Conservation (phyloP, 1,284 basidiomycete species). For the Xerocomus amazonicus region DNA sequence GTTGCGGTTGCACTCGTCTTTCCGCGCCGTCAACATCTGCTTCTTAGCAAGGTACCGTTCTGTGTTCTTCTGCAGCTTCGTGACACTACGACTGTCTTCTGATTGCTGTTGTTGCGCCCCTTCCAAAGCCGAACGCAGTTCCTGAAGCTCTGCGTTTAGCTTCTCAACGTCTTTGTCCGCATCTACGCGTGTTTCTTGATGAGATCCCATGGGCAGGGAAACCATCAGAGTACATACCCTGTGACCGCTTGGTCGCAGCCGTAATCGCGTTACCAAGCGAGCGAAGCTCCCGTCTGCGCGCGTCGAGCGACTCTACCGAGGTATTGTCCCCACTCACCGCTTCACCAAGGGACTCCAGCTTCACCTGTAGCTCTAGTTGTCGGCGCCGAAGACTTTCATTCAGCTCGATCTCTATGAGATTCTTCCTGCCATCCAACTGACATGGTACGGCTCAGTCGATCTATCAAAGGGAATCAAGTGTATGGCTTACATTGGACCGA, state of each 20-base stretch:
- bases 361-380: conserved; percentile 71
- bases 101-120: conserved; percentile 76
- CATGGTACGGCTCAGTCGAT: conserved; percentile 4
- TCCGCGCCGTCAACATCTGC: conserved; percentile 78
- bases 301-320: conserved; percentile 64
- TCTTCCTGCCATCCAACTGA: conserved; percentile 77
- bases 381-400: conserved; percentile 83
- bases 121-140: conserved; percentile 67
- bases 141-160: conserved; percentile 62
- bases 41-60: conserved; percentile 93
- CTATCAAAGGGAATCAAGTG: neutral
- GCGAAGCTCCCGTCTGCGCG: conserved; percentile 65
- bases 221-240: conserved; percentile 46
- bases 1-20: conserved; percentile 90
- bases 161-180: conserved; percentile 72
- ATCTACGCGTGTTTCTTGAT: conserved; percentile 36
- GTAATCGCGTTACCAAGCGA: conserved; percentile 65
- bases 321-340: conserved; percentile 56
- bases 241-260: conserved; percentile 56
- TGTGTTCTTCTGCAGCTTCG: conserved; percentile 89
- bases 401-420: conserved; percentile 87
- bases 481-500: conserved; percentile 64
- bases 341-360: conserved; percentile 74
- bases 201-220: neutral
- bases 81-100: conserved; percentile 83